Evolutionary conservation across 176 grass and related monocot genomes (phyloP).

Genomic region (Bothriochloa decipiens): DNA sequence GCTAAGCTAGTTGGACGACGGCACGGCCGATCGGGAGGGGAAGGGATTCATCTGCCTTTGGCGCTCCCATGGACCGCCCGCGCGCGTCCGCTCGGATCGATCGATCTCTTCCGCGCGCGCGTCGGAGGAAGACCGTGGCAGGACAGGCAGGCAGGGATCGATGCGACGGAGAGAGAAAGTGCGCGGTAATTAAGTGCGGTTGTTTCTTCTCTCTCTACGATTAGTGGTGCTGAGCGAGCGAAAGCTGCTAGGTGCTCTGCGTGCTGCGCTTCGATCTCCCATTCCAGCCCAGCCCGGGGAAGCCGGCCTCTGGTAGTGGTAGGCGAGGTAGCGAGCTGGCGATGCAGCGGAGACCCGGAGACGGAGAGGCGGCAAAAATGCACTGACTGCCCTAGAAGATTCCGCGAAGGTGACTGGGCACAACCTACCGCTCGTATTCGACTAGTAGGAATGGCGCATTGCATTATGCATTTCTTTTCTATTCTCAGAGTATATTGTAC

Average conservation of each 20-base stretch:
- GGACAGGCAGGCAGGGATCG: not conserved
- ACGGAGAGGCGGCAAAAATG: not conserved
- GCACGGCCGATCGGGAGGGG: conserved; percentile 18
- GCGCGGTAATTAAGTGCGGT: conserved; percentile 22
- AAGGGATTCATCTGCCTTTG: not conserved
- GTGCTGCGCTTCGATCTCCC: conserved; percentile 20
- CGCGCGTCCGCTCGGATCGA: not conserved
- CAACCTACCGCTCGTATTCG: too few species aligned
- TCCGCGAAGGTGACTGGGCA: conserved; percentile 45
- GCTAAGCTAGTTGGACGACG: not conserved
- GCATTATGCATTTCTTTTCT: conserved; percentile 24
- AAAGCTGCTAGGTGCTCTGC: conserved; percentile 20
- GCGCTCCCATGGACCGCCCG: conserved; percentile 28
- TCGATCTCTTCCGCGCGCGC: conserved; percentile 16
- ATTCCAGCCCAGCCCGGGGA: not conserved
- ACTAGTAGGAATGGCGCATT: not conserved
- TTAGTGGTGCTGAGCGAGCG: not conserved
- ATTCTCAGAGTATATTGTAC: conserved; percentile 22
- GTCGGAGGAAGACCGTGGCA: not conserved
- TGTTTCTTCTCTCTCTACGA: not conserved
- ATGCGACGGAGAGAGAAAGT: not conserved
- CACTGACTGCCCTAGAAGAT: conserved; percentile 55
- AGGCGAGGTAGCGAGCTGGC: too few species aligned
- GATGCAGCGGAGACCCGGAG: too few species aligned
- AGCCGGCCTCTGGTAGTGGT: not conserved